Percentiles rank a stretch among this genome's conserved stretches.
phyloP scores from a whole-genome alignment of 805 yeast genomes.

The Sugiyamaella americana region DNA sequence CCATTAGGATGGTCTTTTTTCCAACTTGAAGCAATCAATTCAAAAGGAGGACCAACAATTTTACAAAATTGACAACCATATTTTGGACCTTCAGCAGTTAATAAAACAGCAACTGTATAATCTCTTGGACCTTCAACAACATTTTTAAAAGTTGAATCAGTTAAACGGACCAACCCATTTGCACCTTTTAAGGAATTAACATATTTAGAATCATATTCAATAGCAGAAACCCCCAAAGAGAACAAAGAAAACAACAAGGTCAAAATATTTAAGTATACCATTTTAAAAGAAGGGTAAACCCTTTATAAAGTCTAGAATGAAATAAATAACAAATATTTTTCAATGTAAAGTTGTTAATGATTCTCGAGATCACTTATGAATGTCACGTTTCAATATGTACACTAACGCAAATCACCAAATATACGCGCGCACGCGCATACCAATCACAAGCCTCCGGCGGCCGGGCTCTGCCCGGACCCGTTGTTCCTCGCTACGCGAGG shows the following conservation, averaged over 20 bases:
- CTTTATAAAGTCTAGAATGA: too few species aligned
- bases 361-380: too few species aligned
- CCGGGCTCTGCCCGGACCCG: too few species aligned
- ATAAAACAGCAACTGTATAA: slow-evolving; percentile 54
- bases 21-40: slow-evolving; percentile 60
- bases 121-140: slow-evolving; percentile 62
- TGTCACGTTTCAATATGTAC: too few species aligned
- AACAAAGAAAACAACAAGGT: neutral
- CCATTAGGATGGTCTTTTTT: slow-evolving; percentile 47
- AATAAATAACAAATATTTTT: too few species aligned
- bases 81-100: slow-evolving; percentile 69
- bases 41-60: slow-evolving; percentile 61
- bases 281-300: too few species aligned
- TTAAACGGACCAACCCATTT: slow-evolving; percentile 40
- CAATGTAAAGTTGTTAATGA: too few species aligned
- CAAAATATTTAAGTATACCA: too few species aligned
- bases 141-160: slow-evolving; percentile 53
- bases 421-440: too few species aligned
- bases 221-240: neutral
- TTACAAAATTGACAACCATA: slow-evolving; percentile 74
- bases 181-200: neutral
- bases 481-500: too few species aligned
- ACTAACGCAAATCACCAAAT: too few species aligned
- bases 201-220: slow-evolving; percentile 1
- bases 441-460: too few species aligned